Percentiles rank a stretch among this genome's conserved stretches.
These are phyloP conservation scores for Quercus berberidifolia DNA, from an alignment of 306 rosid species.

Conservation along the genomic window DNA sequence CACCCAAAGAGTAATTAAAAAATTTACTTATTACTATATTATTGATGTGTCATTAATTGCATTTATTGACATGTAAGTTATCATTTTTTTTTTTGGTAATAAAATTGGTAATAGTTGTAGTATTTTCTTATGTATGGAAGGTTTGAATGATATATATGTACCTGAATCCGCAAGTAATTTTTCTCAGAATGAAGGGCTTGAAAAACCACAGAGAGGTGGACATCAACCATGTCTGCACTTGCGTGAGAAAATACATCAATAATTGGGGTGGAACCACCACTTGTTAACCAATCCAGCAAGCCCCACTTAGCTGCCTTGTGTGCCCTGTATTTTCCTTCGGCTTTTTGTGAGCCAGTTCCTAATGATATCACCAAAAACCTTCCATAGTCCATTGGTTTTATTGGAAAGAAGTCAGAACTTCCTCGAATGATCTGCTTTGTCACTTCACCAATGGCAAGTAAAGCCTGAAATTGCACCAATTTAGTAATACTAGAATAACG, in stretches of 20 bases:
- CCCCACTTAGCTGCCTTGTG: constrained; percentile 55
- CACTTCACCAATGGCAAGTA: constrained; percentile 53
- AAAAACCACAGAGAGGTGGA: constrained; percentile 38
- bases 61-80: not conserved
- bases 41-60: no score
- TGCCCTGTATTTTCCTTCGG: constrained; percentile 37
- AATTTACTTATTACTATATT: no score
- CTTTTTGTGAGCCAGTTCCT: constrained; percentile 56
- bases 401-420: constrained; percentile 22
- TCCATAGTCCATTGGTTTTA: constrained; percentile 27
- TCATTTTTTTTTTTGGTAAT: no score
- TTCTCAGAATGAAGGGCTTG: constrained; percentile 41
- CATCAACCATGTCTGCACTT: constrained; percentile 52
- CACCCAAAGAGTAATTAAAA: no score
- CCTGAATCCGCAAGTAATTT: constrained; percentile 59
- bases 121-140: not conserved
- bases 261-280: constrained; percentile 41
- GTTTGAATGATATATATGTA: not conserved
- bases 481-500: not conserved
- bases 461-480: constrained; percentile 21
- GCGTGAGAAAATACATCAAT: constrained; percentile 40
- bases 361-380: constrained; percentile 50
- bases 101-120: no score
- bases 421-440: constrained; percentile 28
- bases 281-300: constrained; percentile 42